Evolutionary conservation across 139 green algal species (phyloP), one percentile per base, ranked within the genome.

Genomic region (Monoraphidium neglectum): DNA sequence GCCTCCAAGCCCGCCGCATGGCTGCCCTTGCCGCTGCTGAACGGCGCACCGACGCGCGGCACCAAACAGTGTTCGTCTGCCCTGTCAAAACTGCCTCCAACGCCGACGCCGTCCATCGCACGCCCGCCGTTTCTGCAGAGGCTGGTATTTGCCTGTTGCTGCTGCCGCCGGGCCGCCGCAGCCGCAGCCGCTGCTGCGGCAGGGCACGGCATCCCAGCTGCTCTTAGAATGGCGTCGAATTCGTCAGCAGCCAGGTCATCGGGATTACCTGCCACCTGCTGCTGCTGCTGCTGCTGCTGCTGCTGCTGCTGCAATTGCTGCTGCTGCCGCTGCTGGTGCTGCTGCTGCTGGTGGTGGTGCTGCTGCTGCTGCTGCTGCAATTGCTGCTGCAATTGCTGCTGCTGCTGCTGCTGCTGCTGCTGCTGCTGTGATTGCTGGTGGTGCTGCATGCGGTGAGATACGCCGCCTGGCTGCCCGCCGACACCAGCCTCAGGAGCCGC

Each of bases 91-190:
- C n/a, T n/a, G n/a, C n/a, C n/a, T n/a, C n/a, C n/a, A n/a, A n/a
- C n/a, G n/a, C n/a, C n/a, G n/a, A n/a, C n/a, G n/a, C n/a, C n/a
- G n/a, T n/a, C n/a, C n/a, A n/a, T n/a, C n/a, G n/a, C n/a, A n/a
- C n/a, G n/a, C n/a, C n/a, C n/a, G n/a, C n/a, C n/a, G 90, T 64
- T 91, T 88, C 8, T 64, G 66, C 4, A 85, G 21, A 0, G 84
- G 67, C 21, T 75, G 75, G 15, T 28, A 49, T 8, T 84, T 18
- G 1, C 80, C 21, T 47, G 83, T 63, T 6, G 15, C 65, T 32
- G 79, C 77, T 35, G 79, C 78, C 0, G 33, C 10, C 2, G 66
- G 56, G 32, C 66, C 65, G 2, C 68, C 51, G 1, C 30, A 46
- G 2, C 70, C 35, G 24, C 64, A 10, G 15, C 32, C 16, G 0